Evolutionary conservation across 2,329 filamentous ascomycete species (phyloP), one percentile per base, ranked within the genome.

Genomic region (Ciborinia camelliae): DNA sequence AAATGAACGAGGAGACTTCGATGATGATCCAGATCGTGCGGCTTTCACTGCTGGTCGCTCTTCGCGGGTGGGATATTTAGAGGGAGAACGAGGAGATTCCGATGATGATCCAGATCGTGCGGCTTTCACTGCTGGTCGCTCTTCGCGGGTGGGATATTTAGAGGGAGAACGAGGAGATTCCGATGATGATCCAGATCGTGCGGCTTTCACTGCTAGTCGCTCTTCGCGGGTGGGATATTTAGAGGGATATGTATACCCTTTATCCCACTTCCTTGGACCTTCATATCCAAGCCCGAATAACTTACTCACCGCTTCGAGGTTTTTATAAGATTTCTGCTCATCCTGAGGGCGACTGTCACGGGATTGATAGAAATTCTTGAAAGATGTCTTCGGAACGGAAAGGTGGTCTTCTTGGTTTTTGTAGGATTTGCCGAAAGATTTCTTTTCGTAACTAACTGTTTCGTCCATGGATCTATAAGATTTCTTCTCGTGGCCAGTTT

Each of bases 201-300:
- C 12, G 14, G 20, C 4, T 58, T 58, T 58, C 1, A 45, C 43
- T 1, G 41, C 41, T 35, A 58, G 28, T 26, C 55, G n/a, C n/a
- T 58, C 55, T 12, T 58, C 55, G n/a, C 55, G 55, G 5, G 55
- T 47, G 20, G 55, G 55, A 12, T 58, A 58, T 20, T 58, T 58
- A 8, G 55, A 58, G 18, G 20, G 28, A 2, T 58, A 58, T 7
- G 20, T 26, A 35, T 35, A 32, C 4, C 55, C 55, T 10, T 47
- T 58, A 0, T 10, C 7, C 28, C 28, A 18, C 15, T 41, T n/a
- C 26, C 15, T 55, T 5, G 35, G 26, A 14, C n/a, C n/a, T n/a
- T 35, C 43, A 35, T 15, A 15, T 18, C 9, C 41, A 23, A 2
- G 14, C 9, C 14, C 55, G 4, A 35, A 18, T 10, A 23, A 10